A percentile compares a stretch with the other conserved stretches of the same genome.
These are phyloP conservation scores for Cucurbita maxima DNA, from an alignment of 306 rosid species.

Conservation along the genomic window DNA sequence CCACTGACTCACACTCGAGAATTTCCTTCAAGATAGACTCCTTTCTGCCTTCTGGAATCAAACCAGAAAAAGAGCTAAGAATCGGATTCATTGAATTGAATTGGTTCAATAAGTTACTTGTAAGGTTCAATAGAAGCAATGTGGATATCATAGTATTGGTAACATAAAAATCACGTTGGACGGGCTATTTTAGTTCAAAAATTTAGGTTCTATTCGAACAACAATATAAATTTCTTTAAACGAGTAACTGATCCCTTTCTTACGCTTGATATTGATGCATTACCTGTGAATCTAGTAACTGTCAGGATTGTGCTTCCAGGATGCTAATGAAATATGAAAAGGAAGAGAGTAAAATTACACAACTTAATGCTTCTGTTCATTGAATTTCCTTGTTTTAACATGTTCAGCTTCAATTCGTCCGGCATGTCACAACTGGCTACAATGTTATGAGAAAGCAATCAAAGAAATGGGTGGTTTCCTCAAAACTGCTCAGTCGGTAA, in stretches of 20 bases:
- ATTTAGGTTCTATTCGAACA: too few species aligned
- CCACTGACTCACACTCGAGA: too few species aligned
- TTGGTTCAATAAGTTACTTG: too few species aligned
- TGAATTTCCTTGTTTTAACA: conserved; percentile 13
- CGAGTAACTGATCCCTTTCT: neutral
- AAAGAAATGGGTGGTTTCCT: conserved; percentile 19
- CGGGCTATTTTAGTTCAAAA: too few species aligned
- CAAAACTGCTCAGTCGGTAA: conserved; percentile 29
- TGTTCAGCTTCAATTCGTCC: conserved; percentile 53
- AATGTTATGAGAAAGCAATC: conserved; percentile 24
- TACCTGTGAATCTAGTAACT: conserved; percentile 1
- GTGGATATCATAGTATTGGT: too few species aligned
- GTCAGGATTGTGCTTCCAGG: neutral
- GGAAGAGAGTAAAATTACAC: neutral
- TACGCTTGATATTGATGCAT: neutral
- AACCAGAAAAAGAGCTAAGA: too few species aligned
- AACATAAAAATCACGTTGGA: too few species aligned
- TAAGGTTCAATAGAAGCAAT: too few species aligned
- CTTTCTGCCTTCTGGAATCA: too few species aligned
- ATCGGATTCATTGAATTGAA: too few species aligned
- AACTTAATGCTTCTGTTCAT: neutral
- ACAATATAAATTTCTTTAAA: neutral
- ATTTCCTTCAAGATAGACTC: too few species aligned
- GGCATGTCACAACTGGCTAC: conserved; percentile 44
- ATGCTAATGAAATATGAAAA: neutral